These are phyloP conservation scores for Dothideomycetidae sp. DNA, from an alignment of 2,329 filamentous ascomycete species.

Conservation along the genomic window DNA sequence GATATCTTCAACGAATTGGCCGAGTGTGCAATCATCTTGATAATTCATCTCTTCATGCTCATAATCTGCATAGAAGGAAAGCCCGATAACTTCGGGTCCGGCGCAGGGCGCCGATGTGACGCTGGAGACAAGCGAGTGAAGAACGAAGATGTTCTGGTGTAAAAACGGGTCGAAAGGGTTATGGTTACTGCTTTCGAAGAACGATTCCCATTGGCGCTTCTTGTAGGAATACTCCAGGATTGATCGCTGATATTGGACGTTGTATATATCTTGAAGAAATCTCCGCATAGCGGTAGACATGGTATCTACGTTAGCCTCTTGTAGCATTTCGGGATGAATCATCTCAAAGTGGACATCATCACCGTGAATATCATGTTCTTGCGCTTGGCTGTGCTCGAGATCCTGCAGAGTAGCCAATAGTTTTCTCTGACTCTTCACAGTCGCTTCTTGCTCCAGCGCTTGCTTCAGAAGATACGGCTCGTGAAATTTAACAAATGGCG, in stretches of 20 bases:
- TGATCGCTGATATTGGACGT: conserved; percentile 92
- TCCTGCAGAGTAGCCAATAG: conserved; percentile 57
- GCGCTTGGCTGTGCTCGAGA: conserved; percentile 27
- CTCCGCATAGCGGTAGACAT: conserved; percentile 84
- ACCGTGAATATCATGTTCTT: conserved; percentile 21
- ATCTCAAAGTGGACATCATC: conserved; percentile 55
- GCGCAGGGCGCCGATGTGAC: conserved; percentile 85
- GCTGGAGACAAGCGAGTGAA: conserved; percentile 89
- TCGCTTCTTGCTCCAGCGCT: conserved; percentile 77
- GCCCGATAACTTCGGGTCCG: conserved; percentile 76
- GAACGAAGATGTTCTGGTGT: conserved; percentile 88
- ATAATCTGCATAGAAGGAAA: conserved; percentile 81
- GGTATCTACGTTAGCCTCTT: conserved; percentile 67
- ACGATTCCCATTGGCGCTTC: conserved; percentile 90
- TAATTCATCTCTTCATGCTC: conserved; percentile 57
- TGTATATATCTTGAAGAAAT: conserved; percentile 84
- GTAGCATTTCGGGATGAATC: conserved; percentile 91
- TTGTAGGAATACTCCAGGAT: conserved; percentile 88
- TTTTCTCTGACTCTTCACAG: conserved; percentile 65
- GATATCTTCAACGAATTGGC: conserved; percentile 87
- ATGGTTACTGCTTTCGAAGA: conserved; percentile 72
- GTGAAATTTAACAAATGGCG: conserved; percentile 89
- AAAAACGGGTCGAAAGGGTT: conserved; percentile 89
- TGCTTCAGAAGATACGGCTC: conserved; percentile 88
- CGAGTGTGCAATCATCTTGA: conserved; percentile 75